Evolutionary conservation across 441 rosid species (phyloP).

Genomic region (Gossypium trilobum): DNA sequence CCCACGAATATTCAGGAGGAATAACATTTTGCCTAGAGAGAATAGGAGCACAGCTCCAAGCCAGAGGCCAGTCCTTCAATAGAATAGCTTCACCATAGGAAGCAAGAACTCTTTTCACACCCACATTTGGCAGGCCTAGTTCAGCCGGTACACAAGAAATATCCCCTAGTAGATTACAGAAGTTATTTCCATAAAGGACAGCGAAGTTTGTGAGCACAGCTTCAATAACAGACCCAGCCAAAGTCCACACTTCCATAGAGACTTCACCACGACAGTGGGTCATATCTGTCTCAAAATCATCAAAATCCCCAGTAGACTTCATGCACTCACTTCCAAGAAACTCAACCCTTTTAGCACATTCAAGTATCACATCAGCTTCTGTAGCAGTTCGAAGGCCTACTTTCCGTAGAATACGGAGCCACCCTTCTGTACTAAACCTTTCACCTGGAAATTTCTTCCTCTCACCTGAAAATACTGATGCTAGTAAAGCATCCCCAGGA

Average conservation of each 20-base stretch:
- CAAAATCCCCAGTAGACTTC: constrained; percentile 41
- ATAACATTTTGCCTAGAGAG: constrained; percentile 63
- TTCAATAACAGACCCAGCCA: constrained; percentile 90
- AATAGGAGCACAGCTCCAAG: constrained; percentile 90
- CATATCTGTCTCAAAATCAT: constrained; percentile 52
- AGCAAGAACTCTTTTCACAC: constrained; percentile 77
- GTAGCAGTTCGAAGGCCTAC: constrained; percentile 66
- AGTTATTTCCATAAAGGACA: constrained; percentile 64
- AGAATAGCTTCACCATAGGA: constrained; percentile 75
- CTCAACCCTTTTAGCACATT: constrained; percentile 84
- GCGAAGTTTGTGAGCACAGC: constrained; percentile 79
- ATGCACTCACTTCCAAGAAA: constrained; percentile 59
- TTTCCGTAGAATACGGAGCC: constrained; percentile 87
- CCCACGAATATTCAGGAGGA: constrained; percentile 94
- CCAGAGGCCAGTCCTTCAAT: constrained; percentile 88
- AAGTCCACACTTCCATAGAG: constrained; percentile 62
- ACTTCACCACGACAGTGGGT: constrained; percentile 42
- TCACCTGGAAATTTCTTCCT: constrained; percentile 91
- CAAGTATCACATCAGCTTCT: constrained; percentile 80
- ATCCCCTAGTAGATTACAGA: constrained; percentile 73
- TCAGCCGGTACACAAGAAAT: constrained; percentile 87
- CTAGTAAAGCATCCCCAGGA: constrained; percentile 73
- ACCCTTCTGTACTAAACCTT: constrained; percentile 71
- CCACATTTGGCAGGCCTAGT: constrained; percentile 69
- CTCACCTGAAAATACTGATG: constrained; percentile 83